phyloP scores from a whole-genome alignment of 2,329 filamentous ascomycete species.

The Cladosporium sp. region DNA sequence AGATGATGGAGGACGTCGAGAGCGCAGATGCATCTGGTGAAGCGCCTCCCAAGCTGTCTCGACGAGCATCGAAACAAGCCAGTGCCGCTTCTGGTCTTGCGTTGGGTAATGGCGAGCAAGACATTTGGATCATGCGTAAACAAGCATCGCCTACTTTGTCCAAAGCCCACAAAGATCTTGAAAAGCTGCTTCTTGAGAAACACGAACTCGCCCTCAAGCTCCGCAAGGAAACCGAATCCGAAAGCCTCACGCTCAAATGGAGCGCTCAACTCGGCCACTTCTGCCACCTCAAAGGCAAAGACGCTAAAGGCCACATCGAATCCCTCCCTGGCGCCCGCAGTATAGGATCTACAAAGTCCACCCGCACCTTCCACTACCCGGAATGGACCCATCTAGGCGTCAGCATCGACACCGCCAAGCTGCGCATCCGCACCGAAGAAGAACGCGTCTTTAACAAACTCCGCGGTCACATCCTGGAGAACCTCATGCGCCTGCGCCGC shows the following conservation, averaged over 20 bases:
- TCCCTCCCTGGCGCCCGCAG: constrained; percentile 45
- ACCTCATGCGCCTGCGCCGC: constrained; percentile 78
- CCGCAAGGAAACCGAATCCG: constrained; percentile 52
- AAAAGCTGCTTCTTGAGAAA: constrained; percentile 58
- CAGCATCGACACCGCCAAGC: constrained; percentile 70
- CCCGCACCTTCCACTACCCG: constrained; percentile 75
- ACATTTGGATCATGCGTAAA: constrained; percentile 61
- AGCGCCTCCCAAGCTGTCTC: constrained; percentile 36
- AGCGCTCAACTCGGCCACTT: constrained; percentile 83
- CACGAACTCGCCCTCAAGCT: constrained; percentile 56
- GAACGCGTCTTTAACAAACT: constrained; percentile 71
- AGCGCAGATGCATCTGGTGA: constrained; percentile 59
- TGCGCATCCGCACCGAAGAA: constrained; percentile 80
- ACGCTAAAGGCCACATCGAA: constrained; percentile 48
- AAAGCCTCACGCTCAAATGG: constrained; percentile 74
- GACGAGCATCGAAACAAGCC: constrained; percentile 18
- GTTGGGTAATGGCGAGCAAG: constrained; percentile 22
- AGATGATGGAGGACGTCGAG: constrained; percentile 69
- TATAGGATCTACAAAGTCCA: constrained; percentile 76
- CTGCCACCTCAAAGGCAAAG: constrained; percentile 82
- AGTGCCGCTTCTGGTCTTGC: background rate
- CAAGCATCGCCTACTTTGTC: constrained; percentile 63
- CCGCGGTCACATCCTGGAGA: constrained; percentile 70
- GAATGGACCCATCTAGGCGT: constrained; percentile 82
- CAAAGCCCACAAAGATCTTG: constrained; percentile 65